A percentile compares a stretch with the other conserved stretches of the same genome.
These are phyloP conservation scores for Ogataea methanolica DNA, from an alignment of 805 yeast genomes.

Conservation along the genomic window DNA sequence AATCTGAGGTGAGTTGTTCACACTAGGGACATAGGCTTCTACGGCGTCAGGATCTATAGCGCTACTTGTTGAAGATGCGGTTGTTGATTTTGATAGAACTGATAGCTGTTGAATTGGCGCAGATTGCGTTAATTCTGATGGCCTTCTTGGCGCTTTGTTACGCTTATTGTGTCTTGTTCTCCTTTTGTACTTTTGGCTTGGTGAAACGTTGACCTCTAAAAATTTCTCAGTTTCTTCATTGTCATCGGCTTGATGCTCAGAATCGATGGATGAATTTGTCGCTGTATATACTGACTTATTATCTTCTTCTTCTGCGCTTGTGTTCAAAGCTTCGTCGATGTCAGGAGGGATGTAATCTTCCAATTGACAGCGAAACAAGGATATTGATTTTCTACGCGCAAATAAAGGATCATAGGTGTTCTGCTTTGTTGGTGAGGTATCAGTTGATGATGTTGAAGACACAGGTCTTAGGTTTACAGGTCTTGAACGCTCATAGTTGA, in stretches of 20 bases:
- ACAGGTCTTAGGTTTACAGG: background rate
- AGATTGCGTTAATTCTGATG: no score
- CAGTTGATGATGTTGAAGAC: background rate
- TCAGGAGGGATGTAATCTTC: constrained; percentile 9
- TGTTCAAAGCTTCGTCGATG: constrained; percentile 7
- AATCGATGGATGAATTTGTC: no score
- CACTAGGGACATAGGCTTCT: background rate
- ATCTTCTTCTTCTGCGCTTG: background rate
- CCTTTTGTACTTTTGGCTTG: no score
- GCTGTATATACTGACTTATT: background rate
- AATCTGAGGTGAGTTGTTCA: background rate
- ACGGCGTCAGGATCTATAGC: constrained; percentile 1
- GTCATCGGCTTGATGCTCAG: background rate
- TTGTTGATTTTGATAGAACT: background rate
- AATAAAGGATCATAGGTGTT: background rate
- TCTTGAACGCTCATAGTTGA: constrained; percentile 21
- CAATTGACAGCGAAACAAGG: constrained; percentile 2
- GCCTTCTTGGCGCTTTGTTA: no score
- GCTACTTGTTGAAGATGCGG: background rate
- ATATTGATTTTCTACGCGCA: background rate
- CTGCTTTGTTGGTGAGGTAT: background rate
- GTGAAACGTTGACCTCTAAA: background rate
- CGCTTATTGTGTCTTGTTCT: no score
- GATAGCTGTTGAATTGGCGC: background rate
- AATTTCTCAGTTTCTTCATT: background rate